A percentile compares a stretch with the other conserved stretches of the same genome.
phyloP scores from a whole-genome alignment of 179 eudicot species.

The Nepenthes alata region DNA sequence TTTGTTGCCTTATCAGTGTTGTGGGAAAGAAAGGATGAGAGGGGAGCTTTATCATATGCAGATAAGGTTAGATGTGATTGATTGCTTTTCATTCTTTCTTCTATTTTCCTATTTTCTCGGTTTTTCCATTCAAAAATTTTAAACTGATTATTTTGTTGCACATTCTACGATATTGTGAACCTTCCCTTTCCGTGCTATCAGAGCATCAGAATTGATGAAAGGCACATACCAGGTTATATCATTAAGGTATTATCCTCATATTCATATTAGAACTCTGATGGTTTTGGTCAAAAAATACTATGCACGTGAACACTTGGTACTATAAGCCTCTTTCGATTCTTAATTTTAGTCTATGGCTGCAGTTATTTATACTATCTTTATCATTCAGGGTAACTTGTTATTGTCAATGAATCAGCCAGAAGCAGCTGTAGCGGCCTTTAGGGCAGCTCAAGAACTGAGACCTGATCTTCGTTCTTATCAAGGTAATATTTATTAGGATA shows the following conservation, averaged over 20 bases:
- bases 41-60: constrained; percentile 72
- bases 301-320: not conserved
- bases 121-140: constrained; percentile 1
- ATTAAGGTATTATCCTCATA: constrained; percentile 53
- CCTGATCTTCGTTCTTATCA: constrained; percentile 96
- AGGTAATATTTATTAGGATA: constrained; percentile 26
- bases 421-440: constrained; percentile 71
- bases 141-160: constrained; percentile 1
- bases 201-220: constrained; percentile 90
- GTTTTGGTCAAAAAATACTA: not conserved
- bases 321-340: constrained; percentile 4
- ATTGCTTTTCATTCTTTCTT: not conserved
- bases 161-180: not conserved
- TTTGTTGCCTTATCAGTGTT: constrained; percentile 79
- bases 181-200: constrained; percentile 21
- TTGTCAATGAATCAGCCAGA: constrained; percentile 89
- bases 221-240: constrained; percentile 79
- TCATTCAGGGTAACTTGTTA: constrained; percentile 72
- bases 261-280: not conserved
- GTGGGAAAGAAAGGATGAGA: constrained; percentile 92
- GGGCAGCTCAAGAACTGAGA: constrained; percentile 77
- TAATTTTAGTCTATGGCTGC: not conserved
- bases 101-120: constrained; percentile 1
- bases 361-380: not conserved
- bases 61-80: constrained; percentile 52